phyloP scores from a whole-genome alignment of 345 rosid genomes.

The Salix suchowensis region DNA sequence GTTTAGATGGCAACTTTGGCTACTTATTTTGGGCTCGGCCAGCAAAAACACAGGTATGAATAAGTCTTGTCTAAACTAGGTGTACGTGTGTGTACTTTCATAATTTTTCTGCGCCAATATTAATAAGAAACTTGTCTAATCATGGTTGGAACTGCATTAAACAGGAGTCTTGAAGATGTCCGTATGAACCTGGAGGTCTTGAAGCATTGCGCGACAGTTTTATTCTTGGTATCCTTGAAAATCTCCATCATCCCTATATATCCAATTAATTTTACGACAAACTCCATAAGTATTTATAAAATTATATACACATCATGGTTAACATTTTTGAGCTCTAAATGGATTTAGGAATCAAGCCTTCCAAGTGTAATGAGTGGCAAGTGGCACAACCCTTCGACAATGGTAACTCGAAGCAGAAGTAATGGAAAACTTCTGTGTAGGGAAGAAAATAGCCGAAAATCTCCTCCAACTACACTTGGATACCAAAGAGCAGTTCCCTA shows the following conservation, averaged over 20 bases:
- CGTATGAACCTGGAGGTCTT: slow-evolving; percentile 86
- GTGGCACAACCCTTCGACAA: slow-evolving; percentile 43
- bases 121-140: neutral
- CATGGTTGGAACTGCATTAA: neutral
- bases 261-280: neutral
- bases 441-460: slow-evolving; percentile 37
- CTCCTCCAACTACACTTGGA: slow-evolving; percentile 33
- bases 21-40: slow-evolving; percentile 81
- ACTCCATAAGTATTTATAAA: neutral
- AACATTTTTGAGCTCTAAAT: neutral
- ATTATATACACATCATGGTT: neutral
- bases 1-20: slow-evolving; percentile 87
- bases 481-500: slow-evolving; percentile 61
- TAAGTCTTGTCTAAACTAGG: neutral
- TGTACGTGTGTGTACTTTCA: neutral
- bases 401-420: slow-evolving; percentile 68
- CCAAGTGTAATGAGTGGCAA: slow-evolving; percentile 50
- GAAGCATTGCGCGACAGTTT: slow-evolving; percentile 84
- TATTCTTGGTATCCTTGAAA: slow-evolving; percentile 53
- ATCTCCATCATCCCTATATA: neutral
- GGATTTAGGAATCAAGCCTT: slow-evolving; percentile 64
- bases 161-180: slow-evolving; percentile 85
- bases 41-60: slow-evolving; percentile 75
- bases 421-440: slow-evolving; percentile 21
- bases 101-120: neutral